Conservation (phyloP, 2,329 filamentous ascomycete genomes). For the Malbranchea zuffiana region DNA sequence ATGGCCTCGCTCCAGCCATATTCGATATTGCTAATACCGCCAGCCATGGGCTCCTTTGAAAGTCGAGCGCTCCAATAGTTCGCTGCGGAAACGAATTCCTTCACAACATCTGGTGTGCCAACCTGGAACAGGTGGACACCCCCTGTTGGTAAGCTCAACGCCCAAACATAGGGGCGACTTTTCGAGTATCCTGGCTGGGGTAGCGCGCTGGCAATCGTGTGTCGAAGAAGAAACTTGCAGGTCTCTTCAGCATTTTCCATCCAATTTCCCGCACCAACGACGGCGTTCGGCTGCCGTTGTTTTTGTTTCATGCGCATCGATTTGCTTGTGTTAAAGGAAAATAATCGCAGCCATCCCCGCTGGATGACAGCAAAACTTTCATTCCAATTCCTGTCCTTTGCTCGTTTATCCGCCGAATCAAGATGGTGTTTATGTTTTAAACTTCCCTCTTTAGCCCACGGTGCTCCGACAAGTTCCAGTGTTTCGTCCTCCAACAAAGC, state of each 20-base stretch:
- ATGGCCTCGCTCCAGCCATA: conserved; percentile 90
- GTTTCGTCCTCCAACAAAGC: conserved; percentile 84
- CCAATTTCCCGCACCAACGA: conserved; percentile 95
- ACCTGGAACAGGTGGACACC: conserved; percentile 98
- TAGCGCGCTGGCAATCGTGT: conserved; percentile 82
- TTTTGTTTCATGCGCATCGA: conserved; percentile 51
- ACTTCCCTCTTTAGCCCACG: conserved; percentile 95
- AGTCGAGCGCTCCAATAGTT: conserved; percentile 97
- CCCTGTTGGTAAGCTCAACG: conserved; percentile 78
- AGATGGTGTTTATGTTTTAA: conserved; percentile 94
- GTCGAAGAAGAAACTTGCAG: conserved; percentile 75
- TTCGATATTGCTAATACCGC: conserved; percentile 91
- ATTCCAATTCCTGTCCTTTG: conserved; percentile 87
- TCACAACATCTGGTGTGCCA: conserved; percentile 85
- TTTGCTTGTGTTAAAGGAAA: conserved; percentile 77
- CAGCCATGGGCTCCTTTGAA: conserved; percentile 84
- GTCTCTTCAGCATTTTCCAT: conserved; percentile 89
- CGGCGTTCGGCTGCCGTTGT: conserved; percentile 45
- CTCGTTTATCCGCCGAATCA: conserved; percentile 78
- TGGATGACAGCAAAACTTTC: conserved; percentile 95
- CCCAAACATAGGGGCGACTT: conserved; percentile 83
- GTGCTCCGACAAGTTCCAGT: conserved; percentile 81
- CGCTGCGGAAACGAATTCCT: conserved; percentile 84
- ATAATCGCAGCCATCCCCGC: conserved; percentile 85
- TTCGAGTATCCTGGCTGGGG: conserved; percentile 90